Conservation (phyloP, 2,329 filamentous ascomycete genomes). For the Hymenoscyphus occultus region DNA sequence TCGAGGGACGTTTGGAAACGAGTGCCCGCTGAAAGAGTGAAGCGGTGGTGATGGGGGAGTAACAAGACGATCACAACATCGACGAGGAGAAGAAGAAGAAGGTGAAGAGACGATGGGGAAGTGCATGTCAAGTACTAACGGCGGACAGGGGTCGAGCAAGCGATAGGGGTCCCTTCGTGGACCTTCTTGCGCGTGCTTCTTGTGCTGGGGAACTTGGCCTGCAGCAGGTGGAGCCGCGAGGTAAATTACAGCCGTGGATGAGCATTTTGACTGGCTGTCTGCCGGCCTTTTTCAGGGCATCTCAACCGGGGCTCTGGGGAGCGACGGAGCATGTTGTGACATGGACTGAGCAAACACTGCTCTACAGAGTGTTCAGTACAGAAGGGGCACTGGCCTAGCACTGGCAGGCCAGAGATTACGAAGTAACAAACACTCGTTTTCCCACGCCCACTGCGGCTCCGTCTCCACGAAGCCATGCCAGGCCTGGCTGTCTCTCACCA, state of each 20-base stretch:
- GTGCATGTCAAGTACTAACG: constrained; percentile 2
- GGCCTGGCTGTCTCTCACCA: too few relatives aligned
- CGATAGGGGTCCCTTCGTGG: not conserved
- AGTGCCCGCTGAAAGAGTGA: constrained; percentile 88
- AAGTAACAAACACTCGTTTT: not conserved
- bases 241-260: not conserved
- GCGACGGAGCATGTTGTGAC: too few relatives aligned
- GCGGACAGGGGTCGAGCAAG: not conserved
- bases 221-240: not conserved
- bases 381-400: not conserved
- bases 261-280: not conserved
- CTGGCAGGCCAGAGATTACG: not conserved
- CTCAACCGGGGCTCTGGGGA: too few relatives aligned
- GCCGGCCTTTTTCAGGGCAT: too few relatives aligned
- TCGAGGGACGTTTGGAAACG: constrained; percentile 49
- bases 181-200: not conserved
- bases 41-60: constrained; percentile 55
- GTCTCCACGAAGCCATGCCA: too few relatives aligned
- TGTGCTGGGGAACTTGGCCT: not conserved
- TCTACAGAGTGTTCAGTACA: not conserved
- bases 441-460: not conserved
- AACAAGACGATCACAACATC: constrained; percentile 50
- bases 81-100: constrained; percentile 40
- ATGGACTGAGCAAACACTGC: too few relatives aligned
- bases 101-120: constrained; percentile 19